A percentile compares a stretch with the other conserved stretches of the same genome.
phyloP scores from a whole-genome alignment of 257 asterid species.

The Plantago elongata region DNA sequence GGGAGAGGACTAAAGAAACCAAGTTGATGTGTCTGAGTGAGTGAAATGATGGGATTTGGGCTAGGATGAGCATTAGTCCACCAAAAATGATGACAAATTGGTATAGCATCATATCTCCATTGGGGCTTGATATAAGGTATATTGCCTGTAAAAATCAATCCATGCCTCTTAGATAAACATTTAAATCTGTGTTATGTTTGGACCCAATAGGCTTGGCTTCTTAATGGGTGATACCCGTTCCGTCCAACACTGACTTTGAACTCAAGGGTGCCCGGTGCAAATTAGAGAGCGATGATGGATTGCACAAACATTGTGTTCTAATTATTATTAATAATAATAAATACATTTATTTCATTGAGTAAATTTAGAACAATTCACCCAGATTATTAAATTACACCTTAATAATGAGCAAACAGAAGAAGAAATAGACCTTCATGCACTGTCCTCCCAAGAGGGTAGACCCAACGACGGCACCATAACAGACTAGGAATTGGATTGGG shows the following conservation, averaged over 20 bases:
- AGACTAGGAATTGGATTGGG: conserved; percentile 75
- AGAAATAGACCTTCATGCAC: conserved; percentile 60
- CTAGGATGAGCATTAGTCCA: conserved; percentile 65
- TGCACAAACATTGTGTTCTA: too few species aligned
- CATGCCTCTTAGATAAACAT: not conserved
- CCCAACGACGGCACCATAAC: conserved; percentile 91
- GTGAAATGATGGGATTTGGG: conserved; percentile 95
- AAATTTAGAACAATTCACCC: too few species aligned
- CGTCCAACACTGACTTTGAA: too few species aligned
- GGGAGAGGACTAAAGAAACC: conserved; percentile 59
- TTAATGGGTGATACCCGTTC: too few species aligned
- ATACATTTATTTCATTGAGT: too few species aligned
- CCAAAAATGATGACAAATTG: conserved; percentile 75
- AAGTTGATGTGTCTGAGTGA: conserved; percentile 83
- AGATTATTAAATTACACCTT: too few species aligned
- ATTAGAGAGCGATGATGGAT: too few species aligned
- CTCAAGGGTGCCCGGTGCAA: too few species aligned
- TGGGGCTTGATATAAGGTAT: conserved; percentile 50
- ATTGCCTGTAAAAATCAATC: conserved; percentile 45
- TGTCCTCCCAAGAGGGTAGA: conserved; percentile 86
- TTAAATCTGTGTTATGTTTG: not conserved
- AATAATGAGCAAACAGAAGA: not conserved
- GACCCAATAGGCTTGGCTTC: too few species aligned
- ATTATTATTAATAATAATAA: too few species aligned
- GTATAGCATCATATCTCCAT: conserved; percentile 57